These are phyloP conservation scores for Beauveria asiatica DNA, from an alignment of 2,329 filamentous ascomycete genomes.

Conservation along the genomic window DNA sequence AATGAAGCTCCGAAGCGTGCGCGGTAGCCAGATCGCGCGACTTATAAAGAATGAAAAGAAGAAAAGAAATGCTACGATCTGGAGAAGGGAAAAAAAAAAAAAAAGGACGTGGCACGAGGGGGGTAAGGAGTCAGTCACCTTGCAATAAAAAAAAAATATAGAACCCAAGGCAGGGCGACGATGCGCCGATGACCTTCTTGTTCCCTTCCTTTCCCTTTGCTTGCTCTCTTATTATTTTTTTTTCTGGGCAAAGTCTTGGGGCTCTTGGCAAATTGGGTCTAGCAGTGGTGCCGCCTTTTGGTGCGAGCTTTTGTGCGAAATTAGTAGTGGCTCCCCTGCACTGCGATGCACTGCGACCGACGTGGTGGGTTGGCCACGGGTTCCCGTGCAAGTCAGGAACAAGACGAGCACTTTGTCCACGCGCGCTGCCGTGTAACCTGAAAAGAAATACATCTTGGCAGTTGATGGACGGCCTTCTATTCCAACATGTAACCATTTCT, in stretches of 20 bases:
- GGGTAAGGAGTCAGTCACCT: not conserved
- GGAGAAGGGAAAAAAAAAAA: not conserved
- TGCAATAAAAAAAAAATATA: not conserved
- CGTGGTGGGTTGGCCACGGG: not conserved
- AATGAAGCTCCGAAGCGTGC: not conserved
- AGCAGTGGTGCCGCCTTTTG: slow-evolving; percentile 7
- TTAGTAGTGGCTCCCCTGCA: slow-evolving; percentile 1
- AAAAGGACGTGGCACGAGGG: not conserved
- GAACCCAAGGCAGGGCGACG: not conserved
- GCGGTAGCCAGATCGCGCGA: not conserved
- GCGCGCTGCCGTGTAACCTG: not conserved
- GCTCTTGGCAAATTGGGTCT: slow-evolving; percentile 9
- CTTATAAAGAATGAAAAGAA: no score
- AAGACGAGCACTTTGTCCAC: not conserved
- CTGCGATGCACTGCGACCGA: not conserved
- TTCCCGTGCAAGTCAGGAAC: not conserved
- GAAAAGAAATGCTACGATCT: not conserved
- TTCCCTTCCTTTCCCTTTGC: not conserved
- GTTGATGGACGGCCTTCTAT: not conserved
- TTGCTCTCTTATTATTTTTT: not conserved
- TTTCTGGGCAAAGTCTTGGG: slow-evolving; percentile 7
- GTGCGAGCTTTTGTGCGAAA: not conserved
- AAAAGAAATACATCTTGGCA: not conserved
- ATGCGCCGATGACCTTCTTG: slow-evolving; percentile 1
- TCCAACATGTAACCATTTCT: no score